Base-by-base conservation (phyloP, 495 filamentous ascomycete species). In the Penicillium cinerascens region DNA sequence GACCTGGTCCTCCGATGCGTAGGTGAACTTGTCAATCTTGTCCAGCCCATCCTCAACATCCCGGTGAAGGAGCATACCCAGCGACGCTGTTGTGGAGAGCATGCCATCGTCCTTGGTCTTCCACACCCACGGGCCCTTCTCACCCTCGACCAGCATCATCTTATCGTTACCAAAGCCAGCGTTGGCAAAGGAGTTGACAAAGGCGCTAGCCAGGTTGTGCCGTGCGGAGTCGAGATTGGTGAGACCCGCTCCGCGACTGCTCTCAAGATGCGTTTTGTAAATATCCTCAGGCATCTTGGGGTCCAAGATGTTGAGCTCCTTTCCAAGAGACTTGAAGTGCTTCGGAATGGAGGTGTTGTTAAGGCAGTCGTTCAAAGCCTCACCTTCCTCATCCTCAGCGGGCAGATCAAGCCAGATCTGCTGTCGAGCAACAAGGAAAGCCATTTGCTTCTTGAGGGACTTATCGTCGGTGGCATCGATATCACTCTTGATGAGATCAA, bases 21-120 rank as follows among this genome's bases (percentile, higher is more conserved):
- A 92, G 9, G 86, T 96, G 76, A 87, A 99, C 64, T 87, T 91
- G 64, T 97, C 91, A 63, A 96, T 91, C 67, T 90, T 88, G 60
- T 93, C 88, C 46, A 99, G 72, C 16, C 91, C 95, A 49, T 74
- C 81, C 53, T 95, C 91, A 49, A 95, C 85, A 63, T 97, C 95
- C 84, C 93, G 92, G 61, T 91, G 83, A 48, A 93, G 72, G 21
- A 99, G 75, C 68, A 92, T 89, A 51, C 93, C 93, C 49, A 96
- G 70, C 2, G 93, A 97, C 7, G 93, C 93, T 15, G 92, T 87
- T 4, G 92, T 96, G 17, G 92, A 96, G 70, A 96, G 80, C 92
- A 95, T 95, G 57, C 92, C 92, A 57, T 96, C 92, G 33, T 96
- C 92, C 71, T 97, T 97, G 10, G 95, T 97, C 75, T 97, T 99